Evolutionary conservation across 2,329 filamentous ascomycete species (phyloP).

Genomic region (Fusarium mundagurra): DNA sequence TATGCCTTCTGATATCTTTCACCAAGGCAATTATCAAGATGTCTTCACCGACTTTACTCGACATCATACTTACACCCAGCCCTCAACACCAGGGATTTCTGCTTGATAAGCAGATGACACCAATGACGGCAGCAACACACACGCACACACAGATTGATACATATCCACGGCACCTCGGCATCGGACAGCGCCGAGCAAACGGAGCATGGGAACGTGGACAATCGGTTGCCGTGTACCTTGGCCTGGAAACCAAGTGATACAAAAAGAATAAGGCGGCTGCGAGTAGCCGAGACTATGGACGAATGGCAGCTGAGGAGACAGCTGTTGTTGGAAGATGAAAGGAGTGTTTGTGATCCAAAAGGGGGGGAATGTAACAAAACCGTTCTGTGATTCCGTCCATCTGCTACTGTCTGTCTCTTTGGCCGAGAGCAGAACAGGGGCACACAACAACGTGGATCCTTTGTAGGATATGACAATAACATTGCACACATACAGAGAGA

Average conservation of each 20-base stretch:
- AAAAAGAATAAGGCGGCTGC: constrained; percentile 26
- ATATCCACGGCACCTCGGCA: constrained; percentile 15
- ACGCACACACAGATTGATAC: background rate
- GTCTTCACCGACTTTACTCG: background rate
- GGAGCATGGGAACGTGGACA: constrained; percentile 24
- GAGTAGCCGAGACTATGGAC: constrained; percentile 21
- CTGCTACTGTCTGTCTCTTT: background rate
- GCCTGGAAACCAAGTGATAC: constrained; percentile 30
- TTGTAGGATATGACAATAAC: background rate
- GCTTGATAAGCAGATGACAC: constrained; percentile 14
- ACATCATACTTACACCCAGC: background rate
- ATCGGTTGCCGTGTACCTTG: constrained; percentile 12
- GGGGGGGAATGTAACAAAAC: constrained; percentile 30
- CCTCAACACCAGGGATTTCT: background rate
- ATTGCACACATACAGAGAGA: background rate
- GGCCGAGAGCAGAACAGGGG: background rate
- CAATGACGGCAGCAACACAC: background rate
- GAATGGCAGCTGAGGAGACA: constrained; percentile 8
- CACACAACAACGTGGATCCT: constrained; percentile 11
- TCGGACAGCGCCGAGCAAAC: constrained; percentile 22
- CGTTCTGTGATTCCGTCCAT: constrained; percentile 23
- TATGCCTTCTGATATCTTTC: background rate
- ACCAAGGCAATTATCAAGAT: background rate
- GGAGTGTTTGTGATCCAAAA: constrained; percentile 21
- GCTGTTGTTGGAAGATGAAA: background rate